These are phyloP conservation scores for Xylariaceae sp. DNA, from an alignment of 2,329 filamentous ascomycete genomes.

Conservation along the genomic window DNA sequence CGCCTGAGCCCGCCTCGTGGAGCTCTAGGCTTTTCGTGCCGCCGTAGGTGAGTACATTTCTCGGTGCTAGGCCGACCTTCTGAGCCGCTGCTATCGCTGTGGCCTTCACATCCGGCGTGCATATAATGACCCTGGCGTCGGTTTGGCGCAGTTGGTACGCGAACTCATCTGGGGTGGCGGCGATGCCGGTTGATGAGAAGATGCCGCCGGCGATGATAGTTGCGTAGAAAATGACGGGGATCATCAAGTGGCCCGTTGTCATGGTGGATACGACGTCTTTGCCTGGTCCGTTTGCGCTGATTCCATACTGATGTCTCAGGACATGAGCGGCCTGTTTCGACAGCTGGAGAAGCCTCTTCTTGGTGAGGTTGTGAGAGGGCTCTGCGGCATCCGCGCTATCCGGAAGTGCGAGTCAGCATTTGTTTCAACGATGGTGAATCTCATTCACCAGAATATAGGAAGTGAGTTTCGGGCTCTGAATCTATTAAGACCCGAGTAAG, in stretches of 20 bases:
- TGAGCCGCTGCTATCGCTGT: slow-evolving; percentile 47
- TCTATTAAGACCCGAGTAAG: too few species aligned
- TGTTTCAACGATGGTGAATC: background rate
- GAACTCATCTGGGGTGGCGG: slow-evolving; percentile 26
- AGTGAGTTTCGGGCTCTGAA: background rate
- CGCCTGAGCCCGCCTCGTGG: slow-evolving; percentile 30
- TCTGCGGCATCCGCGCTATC: slow-evolving; percentile 49
- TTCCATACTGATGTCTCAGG: slow-evolving; percentile 39
- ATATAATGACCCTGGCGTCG: slow-evolving; percentile 39
- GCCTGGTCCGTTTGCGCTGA: slow-evolving; percentile 21
- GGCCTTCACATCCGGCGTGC: slow-evolving; percentile 45
- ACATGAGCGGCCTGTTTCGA: slow-evolving; percentile 52
- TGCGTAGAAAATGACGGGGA: slow-evolving; percentile 28
- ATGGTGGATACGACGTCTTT: slow-evolving; percentile 28
- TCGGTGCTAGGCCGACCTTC: slow-evolving; percentile 40
- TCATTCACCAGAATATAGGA: background rate
- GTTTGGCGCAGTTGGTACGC: slow-evolving; percentile 39
- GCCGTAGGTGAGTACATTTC: slow-evolving; percentile 49
- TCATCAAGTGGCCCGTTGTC: slow-evolving; percentile 27
- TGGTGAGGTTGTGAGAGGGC: slow-evolving; percentile 51
- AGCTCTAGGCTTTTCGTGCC: slow-evolving; percentile 33
- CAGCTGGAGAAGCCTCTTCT: slow-evolving; percentile 44
- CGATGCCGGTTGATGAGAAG: slow-evolving; percentile 26
- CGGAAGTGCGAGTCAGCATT: background rate
- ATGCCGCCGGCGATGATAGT: slow-evolving; percentile 26